Evolutionary conservation across 2,329 filamentous ascomycete species (phyloP).

Genomic region (Apiospora hydei): DNA sequence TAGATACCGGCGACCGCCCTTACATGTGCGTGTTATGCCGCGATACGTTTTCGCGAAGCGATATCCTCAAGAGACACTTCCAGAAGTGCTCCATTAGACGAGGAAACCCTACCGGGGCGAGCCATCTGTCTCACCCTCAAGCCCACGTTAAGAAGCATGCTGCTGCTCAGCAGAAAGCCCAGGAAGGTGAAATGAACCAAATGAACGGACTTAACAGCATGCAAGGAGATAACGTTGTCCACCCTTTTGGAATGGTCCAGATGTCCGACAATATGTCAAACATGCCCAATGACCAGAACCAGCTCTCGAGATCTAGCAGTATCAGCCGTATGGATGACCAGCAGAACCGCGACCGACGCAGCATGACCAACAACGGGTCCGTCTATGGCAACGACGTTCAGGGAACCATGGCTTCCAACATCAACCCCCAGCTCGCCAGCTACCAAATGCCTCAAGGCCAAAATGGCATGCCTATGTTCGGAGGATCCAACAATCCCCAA

Average conservation of each 20-base stretch:
- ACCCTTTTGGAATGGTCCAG: slow-evolving; percentile 64
- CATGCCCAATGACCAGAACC: slow-evolving; percentile 66
- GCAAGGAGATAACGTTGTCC: slow-evolving; percentile 62
- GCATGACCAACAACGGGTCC: slow-evolving; percentile 56
- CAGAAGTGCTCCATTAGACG: slow-evolving; percentile 98
- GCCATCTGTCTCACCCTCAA: slow-evolving; percentile 91
- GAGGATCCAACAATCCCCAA: slow-evolving; percentile 66
- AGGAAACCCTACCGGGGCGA: slow-evolving; percentile 93
- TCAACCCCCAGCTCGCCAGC: slow-evolving; percentile 68
- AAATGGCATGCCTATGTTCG: slow-evolving; percentile 71
- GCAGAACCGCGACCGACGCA: slow-evolving; percentile 63
- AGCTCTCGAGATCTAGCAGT: slow-evolving; percentile 68
- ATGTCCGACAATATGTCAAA: slow-evolving; percentile 66
- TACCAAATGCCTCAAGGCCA: slow-evolving; percentile 70
- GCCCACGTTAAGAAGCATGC: slow-evolving; percentile 84
- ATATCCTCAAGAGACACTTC: slow-evolving; percentile 98
- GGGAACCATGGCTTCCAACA: slow-evolving; percentile 67
- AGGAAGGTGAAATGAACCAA: slow-evolving; percentile 64
- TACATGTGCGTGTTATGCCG: slow-evolving; percentile 99
- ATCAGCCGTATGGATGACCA: slow-evolving; percentile 65
- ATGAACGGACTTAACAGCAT: slow-evolving; percentile 68
- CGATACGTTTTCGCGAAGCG: slow-evolving; percentile 96
- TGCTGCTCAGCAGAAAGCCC: slow-evolving; percentile 60
- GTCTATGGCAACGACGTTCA: slow-evolving; percentile 65
- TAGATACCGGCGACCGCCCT: slow-evolving; percentile 95